These are phyloP conservation scores for Ustilago trichophora DNA, from an alignment of 1,284 basidiomycete genomes.

Conservation along the genomic window DNA sequence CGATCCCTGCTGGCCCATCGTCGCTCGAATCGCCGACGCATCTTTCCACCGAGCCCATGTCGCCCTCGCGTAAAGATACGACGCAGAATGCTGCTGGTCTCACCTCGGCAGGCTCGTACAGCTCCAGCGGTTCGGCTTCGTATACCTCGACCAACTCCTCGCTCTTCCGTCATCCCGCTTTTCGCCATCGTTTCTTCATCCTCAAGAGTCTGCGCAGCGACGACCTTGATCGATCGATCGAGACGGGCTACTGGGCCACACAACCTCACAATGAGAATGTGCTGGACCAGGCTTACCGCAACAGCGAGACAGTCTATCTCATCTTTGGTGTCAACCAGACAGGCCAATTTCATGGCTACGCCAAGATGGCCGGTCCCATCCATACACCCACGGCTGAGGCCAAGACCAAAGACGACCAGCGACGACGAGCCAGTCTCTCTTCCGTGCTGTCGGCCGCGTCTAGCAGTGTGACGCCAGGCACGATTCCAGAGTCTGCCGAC, in stretches of 20 bases:
- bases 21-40: neutral
- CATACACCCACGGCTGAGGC: constrained; percentile 18
- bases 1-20: neutral
- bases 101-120: constrained; percentile 31
- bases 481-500: constrained; percentile 18
- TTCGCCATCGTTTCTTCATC: constrained; percentile 89
- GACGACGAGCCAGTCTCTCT: constrained; percentile 23
- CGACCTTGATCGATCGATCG: constrained; percentile 85
- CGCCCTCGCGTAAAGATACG: constrained; percentile 9
- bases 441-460: constrained; percentile 21
- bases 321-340: constrained; percentile 93
- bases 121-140: constrained; percentile 50
- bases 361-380: constrained; percentile 63
- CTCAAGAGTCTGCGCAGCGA: constrained; percentile 80
- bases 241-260: constrained; percentile 85
- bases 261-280: constrained; percentile 86
- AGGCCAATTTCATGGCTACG: constrained; percentile 69
- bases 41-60: constrained; percentile 16
- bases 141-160: constrained; percentile 69
- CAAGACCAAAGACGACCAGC: constrained; percentile 31
- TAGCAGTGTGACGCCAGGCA: constrained; percentile 7
- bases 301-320: constrained; percentile 83
- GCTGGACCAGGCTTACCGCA: constrained; percentile 85
- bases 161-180: constrained; percentile 77
- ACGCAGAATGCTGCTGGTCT: constrained; percentile 13